Percentiles rank a stretch among this genome's conserved stretches.
These are phyloP conservation scores for Ophidiomyces ophidiicola DNA, from an alignment of 2,329 filamentous ascomycete genomes.

Conservation along the genomic window DNA sequence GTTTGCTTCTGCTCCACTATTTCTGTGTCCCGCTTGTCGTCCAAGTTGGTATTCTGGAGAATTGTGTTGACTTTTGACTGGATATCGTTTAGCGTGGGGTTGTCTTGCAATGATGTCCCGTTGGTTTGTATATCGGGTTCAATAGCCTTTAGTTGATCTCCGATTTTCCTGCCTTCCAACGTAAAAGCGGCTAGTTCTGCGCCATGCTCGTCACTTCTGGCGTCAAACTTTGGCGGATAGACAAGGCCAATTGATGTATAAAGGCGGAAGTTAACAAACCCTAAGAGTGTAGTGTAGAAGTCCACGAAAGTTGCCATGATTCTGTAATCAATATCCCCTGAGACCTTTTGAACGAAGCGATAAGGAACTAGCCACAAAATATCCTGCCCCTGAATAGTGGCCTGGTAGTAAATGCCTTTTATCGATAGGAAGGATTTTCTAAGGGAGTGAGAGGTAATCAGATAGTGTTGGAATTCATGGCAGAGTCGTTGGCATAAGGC, in stretches of 20 bases:
- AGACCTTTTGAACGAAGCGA: constrained; percentile 89
- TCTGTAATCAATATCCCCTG: constrained; percentile 89
- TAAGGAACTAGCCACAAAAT: constrained; percentile 96
- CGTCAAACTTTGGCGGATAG: constrained; percentile 90
- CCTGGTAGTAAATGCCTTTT: constrained; percentile 99
- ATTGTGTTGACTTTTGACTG: constrained; percentile 54
- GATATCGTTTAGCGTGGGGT: constrained; percentile 39
- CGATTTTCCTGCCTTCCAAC: constrained; percentile 60
- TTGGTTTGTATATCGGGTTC: constrained; percentile 43
- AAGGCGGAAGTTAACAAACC: constrained; percentile 90
- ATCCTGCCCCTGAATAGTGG: constrained; percentile 91
- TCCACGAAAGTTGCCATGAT: constrained; percentile 99
- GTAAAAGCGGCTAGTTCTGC: constrained; percentile 86
- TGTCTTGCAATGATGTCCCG: constrained; percentile 40
- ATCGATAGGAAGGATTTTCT: constrained; percentile 96
- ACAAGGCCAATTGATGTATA: constrained; percentile 86
- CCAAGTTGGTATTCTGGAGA: constrained; percentile 30
- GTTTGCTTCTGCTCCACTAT: constrained; percentile 37
- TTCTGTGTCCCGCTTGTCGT: constrained; percentile 35
- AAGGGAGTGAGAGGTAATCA: constrained; percentile 81
- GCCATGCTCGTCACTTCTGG: constrained; percentile 72
- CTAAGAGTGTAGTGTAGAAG: constrained; percentile 92
- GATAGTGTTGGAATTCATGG: constrained; percentile 94
- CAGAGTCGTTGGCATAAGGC: constrained; percentile 84
- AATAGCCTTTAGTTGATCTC: constrained; percentile 38